Conservation (phyloP, 805 yeast species). For the Metschnikowia lunata region DNA sequence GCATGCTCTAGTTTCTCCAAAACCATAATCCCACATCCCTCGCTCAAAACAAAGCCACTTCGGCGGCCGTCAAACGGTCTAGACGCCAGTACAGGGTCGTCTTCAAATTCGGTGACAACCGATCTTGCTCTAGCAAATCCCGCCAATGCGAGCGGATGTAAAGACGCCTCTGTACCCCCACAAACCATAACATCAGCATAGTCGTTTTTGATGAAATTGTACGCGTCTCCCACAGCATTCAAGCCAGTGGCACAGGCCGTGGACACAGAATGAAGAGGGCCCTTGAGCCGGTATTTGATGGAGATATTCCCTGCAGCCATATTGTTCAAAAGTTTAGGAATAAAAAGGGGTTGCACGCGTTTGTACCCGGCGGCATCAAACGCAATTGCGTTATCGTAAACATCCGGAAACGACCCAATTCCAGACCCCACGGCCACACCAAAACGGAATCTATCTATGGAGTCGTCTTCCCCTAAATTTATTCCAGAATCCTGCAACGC, state of each 20-base stretch:
- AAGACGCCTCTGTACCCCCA: constrained; percentile 88
- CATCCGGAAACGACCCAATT: constrained; percentile 79
- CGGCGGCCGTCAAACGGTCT: constrained; percentile 82
- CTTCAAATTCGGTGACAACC: constrained; percentile 59
- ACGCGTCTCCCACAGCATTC: constrained; percentile 91
- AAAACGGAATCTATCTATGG: constrained; percentile 17
- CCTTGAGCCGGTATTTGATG: constrained; percentile 68
- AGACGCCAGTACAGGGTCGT: constrained; percentile 61
- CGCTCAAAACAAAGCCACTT: constrained; percentile 88
- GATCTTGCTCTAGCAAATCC: constrained; percentile 91
- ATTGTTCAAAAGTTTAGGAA: constrained; percentile 78
- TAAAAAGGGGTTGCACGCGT: constrained; percentile 77
- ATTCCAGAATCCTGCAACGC: constrained; percentile 66
- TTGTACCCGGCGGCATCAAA: constrained; percentile 48
- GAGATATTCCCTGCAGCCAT: constrained; percentile 95
- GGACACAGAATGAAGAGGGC: constrained; percentile 83
- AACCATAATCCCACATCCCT: constrained; percentile 82
- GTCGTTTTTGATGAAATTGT: constrained; percentile 70
- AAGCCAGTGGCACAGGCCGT: constrained; percentile 98
- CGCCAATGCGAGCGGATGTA: constrained; percentile 81
- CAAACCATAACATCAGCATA: constrained; percentile 85
- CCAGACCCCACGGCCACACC: constrained; percentile 94
- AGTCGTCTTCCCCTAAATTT: not conserved
- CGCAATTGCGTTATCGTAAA: constrained; percentile 56
- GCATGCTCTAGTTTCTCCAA: constrained; percentile 82